Base-by-base conservation (phyloP, 371 early-diverging fungal genomes). In the Funneliformis caledonium region DNA sequence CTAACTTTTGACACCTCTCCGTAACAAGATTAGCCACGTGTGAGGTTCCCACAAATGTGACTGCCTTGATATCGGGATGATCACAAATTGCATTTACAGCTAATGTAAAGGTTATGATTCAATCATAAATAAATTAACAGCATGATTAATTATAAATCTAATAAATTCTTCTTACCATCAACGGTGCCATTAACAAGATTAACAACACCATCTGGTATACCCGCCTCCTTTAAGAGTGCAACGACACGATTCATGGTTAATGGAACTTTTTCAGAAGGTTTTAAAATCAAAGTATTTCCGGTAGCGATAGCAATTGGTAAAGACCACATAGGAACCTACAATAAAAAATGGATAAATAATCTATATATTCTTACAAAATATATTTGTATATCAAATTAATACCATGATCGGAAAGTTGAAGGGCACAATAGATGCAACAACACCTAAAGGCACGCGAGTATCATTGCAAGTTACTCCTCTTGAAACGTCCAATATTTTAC, bases 211-310 rank as follows among this genome's bases (percentile, higher is more conserved):
- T 87, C 84, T 0, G 94, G 94, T 48, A 94, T 72, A 4, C 69
- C 69, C 3, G 86, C 86, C 52, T 90, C 91, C 67, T 85, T 85
- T 65, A 91, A 85, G 60, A 93, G 82, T 80, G 88, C 87, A 12
- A 88, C 89, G 5, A 91, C 83, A 26, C 88, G 86, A 61, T 84
- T 83, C 92, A 93, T 92, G 1, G 92, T 93, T 79, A 93, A 84
- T 3, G 94, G 94, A 4, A 92, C 93, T 83, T 94, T 94, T 72
- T 94, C 94, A 14, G 89, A 89, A 14, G 94, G 93, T 85, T 94
- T 94, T 42, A 94, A 78, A 43, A 94, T 87, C 77, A 92, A 83
- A 1, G 50, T 67, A 47, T 81, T 85, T 80, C 87, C 87, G 79
- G 83, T 83, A 26, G 88, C 91, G 59, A 94, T 85, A n/a, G 91